phyloP scores from a whole-genome alignment of 2,329 filamentous ascomycete genomes.

The Neonectria ditissima region DNA sequence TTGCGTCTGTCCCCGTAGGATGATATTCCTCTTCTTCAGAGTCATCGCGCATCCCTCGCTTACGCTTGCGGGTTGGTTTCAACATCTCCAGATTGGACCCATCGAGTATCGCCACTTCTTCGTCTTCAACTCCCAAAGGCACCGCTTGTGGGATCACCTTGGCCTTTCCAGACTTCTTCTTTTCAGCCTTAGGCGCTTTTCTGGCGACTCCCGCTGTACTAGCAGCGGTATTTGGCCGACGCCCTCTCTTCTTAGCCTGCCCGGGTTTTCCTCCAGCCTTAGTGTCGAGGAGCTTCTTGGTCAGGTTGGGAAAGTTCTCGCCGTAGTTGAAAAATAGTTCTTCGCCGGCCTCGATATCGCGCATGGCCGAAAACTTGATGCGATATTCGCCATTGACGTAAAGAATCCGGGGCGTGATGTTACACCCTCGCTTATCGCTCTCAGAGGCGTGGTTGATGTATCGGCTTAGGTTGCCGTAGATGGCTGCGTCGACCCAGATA shows the following conservation, averaged over 20 bases:
- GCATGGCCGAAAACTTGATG: slow-evolving; percentile 78
- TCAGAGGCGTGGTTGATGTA: slow-evolving; percentile 84
- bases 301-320: slow-evolving; percentile 73
- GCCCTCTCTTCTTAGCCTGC: slow-evolving; percentile 43
- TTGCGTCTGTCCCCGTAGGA: slow-evolving; percentile 40
- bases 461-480: slow-evolving; percentile 82
- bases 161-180: slow-evolving; percentile 39
- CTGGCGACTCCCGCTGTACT: slow-evolving; percentile 39
- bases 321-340: slow-evolving; percentile 88
- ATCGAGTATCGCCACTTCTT: slow-evolving; percentile 34
- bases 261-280: slow-evolving; percentile 50
- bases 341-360: slow-evolving; percentile 76
- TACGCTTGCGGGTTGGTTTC: slow-evolving; percentile 46
- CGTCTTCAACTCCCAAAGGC: slow-evolving; percentile 21
- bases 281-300: slow-evolving; percentile 55
- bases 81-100: slow-evolving; percentile 17
- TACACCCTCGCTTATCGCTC: slow-evolving; percentile 64
- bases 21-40: slow-evolving; percentile 49
- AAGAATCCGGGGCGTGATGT: slow-evolving; percentile 72
- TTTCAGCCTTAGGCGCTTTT: slow-evolving; percentile 43
- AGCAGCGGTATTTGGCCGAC: slow-evolving; percentile 34
- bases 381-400: slow-evolving; percentile 82
- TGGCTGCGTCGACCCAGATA: slow-evolving; percentile 79
- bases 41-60: slow-evolving; percentile 42
- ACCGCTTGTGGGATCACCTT: slow-evolving; percentile 26